Evolutionary conservation across 441 rosid genomes (phyloP).

Genomic region (Erodium moschatum): DNA sequence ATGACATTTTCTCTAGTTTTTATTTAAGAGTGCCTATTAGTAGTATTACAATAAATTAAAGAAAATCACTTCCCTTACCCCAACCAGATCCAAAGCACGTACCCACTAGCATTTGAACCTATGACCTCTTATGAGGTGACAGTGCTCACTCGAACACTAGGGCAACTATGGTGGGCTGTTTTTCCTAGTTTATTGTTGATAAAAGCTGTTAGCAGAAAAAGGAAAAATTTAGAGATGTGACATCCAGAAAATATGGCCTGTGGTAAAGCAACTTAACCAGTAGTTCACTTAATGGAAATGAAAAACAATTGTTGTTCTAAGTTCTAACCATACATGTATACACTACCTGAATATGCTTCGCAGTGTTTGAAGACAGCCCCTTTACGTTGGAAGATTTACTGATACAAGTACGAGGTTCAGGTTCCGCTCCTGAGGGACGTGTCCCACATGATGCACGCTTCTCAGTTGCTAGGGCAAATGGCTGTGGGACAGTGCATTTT

Average conservation of each 20-base stretch:
- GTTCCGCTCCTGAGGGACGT: conserved; percentile 41
- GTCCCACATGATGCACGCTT: conserved; percentile 68
- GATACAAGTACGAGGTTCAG: conserved; percentile 26
- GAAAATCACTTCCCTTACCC: too few relatives aligned
- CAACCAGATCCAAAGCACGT: too few relatives aligned
- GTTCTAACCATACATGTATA: not conserved
- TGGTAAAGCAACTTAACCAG: not conserved
- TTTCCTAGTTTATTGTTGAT: not conserved
- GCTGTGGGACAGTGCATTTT: conserved; percentile 82
- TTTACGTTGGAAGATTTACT: conserved; percentile 32
- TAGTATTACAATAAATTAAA: too few relatives aligned
- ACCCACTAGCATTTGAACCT: too few relatives aligned
- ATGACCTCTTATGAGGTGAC: too few relatives aligned
- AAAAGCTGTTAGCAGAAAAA: not conserved
- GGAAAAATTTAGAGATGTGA: not conserved
- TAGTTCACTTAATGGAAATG: not conserved
- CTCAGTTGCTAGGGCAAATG: conserved; percentile 83
- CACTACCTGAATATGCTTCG: conserved; percentile 45
- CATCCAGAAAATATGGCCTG: not conserved
- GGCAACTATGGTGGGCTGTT: not conserved
- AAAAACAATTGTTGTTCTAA: not conserved
- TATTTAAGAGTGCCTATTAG: too few relatives aligned
- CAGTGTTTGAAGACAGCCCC: conserved; percentile 24
- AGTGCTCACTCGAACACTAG: too few relatives aligned
- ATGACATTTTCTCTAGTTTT: not conserved